A percentile compares a stretch with the other conserved stretches of the same genome.
Evolutionary conservation across 108 stramenopile species (phyloP).

Genomic region (Skeletonema tropicum): DNA sequence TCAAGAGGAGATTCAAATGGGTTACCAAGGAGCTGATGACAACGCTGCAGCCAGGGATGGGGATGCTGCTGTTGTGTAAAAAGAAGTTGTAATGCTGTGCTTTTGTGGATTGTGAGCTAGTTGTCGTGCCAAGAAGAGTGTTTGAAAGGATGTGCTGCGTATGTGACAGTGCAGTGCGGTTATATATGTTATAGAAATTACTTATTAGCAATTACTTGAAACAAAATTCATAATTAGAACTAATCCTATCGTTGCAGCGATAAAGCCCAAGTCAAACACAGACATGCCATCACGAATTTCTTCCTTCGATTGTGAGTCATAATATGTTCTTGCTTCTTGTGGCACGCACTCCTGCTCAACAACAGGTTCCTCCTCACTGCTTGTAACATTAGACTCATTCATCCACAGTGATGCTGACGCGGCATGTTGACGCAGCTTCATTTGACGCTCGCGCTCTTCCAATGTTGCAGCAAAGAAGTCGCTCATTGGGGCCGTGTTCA

Average conservation of each 20-base stretch:
- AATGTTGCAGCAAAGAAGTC: constrained; percentile 63
- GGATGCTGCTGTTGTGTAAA: neutral
- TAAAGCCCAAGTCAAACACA: constrained; percentile 10
- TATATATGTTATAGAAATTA: neutral
- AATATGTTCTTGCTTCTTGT: neutral
- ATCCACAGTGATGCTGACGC: constrained; percentile 24
- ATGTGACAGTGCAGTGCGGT: neutral
- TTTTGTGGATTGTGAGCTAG: too few relatives aligned
- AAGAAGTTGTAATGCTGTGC: neutral
- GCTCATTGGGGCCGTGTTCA: constrained; percentile 48
- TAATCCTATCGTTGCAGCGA: constrained; percentile 2
- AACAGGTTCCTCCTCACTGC: neutral
- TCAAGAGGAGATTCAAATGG: constrained; percentile 1
- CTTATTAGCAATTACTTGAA: too few relatives aligned
- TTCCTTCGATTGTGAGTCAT: neutral
- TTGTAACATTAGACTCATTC: neutral
- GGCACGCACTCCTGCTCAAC: neutral
- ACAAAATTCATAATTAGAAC: too few relatives aligned
- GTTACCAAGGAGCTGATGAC: neutral
- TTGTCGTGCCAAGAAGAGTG: too few relatives aligned
- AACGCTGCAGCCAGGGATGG: neutral
- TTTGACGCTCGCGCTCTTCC: constrained; percentile 9
- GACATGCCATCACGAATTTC: constrained; percentile 14
- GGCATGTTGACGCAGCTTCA: neutral
- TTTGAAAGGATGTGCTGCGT: too few relatives aligned